Base-by-base conservation (phyloP, 2,329 filamentous ascomycete species). In the Aspergillus neotritici region DNA sequence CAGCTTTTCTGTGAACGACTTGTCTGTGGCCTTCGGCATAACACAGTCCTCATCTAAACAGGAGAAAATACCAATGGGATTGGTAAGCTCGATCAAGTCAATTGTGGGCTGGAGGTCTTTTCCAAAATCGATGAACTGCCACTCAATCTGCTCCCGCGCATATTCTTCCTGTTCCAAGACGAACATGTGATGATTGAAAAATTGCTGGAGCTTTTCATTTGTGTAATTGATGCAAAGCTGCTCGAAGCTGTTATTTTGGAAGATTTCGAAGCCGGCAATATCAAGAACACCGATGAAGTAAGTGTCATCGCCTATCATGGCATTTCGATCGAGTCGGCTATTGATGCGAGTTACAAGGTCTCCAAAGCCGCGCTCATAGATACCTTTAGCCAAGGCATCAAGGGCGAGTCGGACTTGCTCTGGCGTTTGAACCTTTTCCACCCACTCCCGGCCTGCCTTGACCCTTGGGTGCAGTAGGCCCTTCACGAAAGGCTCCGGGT, bases 121-220 rank as follows among this genome's bases (percentile, higher is more conserved):
- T 13, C 93, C 93, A 62, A 98, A 98, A 66, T 98, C 93, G 61
- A 98, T 98, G 64, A 98, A 98, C 61, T 97, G 89, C 93, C 93
- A 98, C 68, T 98, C 93, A 55, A 98, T 98, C 66, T 96, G 87
- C 63, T 98, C 93, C 37, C 91, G 77, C 7, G 93, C 90, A 65
- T 98, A 98, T 65, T 98, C 93, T 65, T 98, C 93, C 61, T 98
- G 93, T 64, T 98, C 93, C 6, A 98, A 75, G 8, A 98, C 93
- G 61, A 98, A 98, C 93, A 98, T 98, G 72, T 98, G 94, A 63
- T 98, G 93, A 60, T 98, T 98, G 78, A 98, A 98, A 67, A 98
- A 98, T 56, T 98, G 93, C 61, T 98, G 93, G 5, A 98, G 80
- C 66, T 96, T 98, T 67, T 98, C 93, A 68, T 98, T 98, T 49